Conservation (phyloP, 2,329 filamentous ascomycete genomes). For the Cladosporium sp. region DNA sequence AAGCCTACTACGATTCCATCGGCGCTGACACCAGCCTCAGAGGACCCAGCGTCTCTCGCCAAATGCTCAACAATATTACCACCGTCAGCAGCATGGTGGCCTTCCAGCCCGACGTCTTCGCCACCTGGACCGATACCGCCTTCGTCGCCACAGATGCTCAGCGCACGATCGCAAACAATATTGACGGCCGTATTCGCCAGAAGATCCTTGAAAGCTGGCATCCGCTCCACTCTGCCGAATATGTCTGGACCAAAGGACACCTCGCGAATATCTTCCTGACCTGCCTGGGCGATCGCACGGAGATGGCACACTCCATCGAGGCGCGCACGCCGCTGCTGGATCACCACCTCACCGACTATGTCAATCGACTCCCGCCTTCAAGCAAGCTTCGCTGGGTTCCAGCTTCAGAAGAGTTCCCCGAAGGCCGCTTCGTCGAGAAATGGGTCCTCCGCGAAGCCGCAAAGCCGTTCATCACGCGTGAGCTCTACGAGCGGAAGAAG, state of each 20-base stretch:
- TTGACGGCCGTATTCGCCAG: slow-evolving; percentile 34
- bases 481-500: slow-evolving; percentile 54
- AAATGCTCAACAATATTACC: slow-evolving; percentile 43
- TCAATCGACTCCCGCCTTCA: slow-evolving; percentile 40
- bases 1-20: slow-evolving; percentile 31
- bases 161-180: slow-evolving; percentile 36
- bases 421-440: slow-evolving; percentile 46
- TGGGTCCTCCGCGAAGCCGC: slow-evolving; percentile 54
- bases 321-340: slow-evolving; percentile 45
- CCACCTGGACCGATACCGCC: slow-evolving; percentile 35
- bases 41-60: slow-evolving; percentile 33
- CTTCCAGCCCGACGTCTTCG: slow-evolving; percentile 39
- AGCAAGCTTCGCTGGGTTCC: slow-evolving; percentile 39
- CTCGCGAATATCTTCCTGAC: slow-evolving; percentile 44
- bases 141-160: slow-evolving; percentile 36
- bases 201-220: slow-evolving; percentile 41
- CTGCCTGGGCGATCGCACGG: slow-evolving; percentile 47
- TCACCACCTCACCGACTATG: slow-evolving; percentile 42
- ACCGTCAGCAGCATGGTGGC: slow-evolving; percentile 40
- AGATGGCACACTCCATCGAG: slow-evolving; percentile 47
- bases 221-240: slow-evolving; percentile 42
- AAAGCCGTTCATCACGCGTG: slow-evolving; percentile 53
- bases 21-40: slow-evolving; percentile 30
- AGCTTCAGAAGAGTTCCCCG: neutral
- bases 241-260: slow-evolving; percentile 40